These are phyloP conservation scores for Alternaria infectoria DNA, from an alignment of 2,329 filamentous ascomycete species.

Conservation along the genomic window DNA sequence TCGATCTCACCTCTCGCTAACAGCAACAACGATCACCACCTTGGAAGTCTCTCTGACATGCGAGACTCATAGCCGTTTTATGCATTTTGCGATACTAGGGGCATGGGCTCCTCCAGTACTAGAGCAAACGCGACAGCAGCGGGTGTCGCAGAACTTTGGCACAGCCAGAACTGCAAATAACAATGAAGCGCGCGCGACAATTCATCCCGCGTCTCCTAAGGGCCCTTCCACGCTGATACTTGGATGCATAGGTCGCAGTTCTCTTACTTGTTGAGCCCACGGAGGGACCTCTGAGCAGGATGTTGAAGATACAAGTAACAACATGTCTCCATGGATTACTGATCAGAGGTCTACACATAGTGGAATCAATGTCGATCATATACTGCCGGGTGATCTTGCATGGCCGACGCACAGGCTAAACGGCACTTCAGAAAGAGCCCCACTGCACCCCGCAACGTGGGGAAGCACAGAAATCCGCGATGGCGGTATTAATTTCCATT, in stretches of 20 bases:
- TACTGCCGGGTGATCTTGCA: conserved; percentile 30
- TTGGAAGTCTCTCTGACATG: not conserved
- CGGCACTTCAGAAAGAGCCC: conserved; percentile 26
- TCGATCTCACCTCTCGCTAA: not conserved
- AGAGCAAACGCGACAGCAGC: not conserved
- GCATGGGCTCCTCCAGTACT: not conserved
- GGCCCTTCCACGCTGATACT: not conserved
- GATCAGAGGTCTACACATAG: not conserved
- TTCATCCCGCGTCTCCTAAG: not conserved
- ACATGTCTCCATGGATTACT: not conserved
- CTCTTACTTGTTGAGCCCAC: not conserved
- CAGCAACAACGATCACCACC: not conserved
- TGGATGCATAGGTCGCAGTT: not conserved
- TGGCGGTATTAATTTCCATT: conserved; percentile 24
- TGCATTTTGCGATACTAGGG: not conserved
- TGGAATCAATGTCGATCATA: conserved; percentile 12
- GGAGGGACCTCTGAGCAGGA: not conserved
- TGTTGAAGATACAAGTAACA: not conserved
- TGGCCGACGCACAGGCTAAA: conserved; percentile 39
- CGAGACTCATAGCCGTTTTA: not conserved
- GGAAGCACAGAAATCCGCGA: conserved; percentile 22
- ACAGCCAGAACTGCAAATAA: not conserved
- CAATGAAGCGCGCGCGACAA: not conserved
- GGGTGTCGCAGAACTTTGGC: not conserved
- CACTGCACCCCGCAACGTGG: conserved; percentile 37